phyloP scores from a whole-genome alignment of 192 early-diverging fungal species.

The Linnemannia exigua region DNA sequence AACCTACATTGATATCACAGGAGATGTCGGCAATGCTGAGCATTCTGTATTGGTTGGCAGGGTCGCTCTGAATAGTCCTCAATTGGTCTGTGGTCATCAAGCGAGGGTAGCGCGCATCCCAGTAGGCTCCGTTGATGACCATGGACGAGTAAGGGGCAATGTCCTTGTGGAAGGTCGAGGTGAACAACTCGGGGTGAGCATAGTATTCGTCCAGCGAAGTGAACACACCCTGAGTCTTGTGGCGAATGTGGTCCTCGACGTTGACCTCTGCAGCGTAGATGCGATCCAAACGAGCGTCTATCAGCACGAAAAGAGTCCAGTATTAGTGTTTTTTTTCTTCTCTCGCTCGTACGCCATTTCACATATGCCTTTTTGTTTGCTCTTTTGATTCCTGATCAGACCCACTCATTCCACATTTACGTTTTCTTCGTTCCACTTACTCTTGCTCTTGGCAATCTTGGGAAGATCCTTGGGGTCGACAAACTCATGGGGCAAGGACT shows the following conservation, averaged over 20 bases:
- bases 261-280: slow-evolving; percentile 87
- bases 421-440: slow-evolving; percentile 55
- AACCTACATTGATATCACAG: slow-evolving; percentile 88
- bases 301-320: background rate
- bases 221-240: slow-evolving; percentile 76
- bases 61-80: slow-evolving; percentile 73
- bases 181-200: slow-evolving; percentile 70
- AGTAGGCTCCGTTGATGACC: slow-evolving; percentile 95
- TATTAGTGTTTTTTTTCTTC: background rate
- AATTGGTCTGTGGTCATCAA: slow-evolving; percentile 90
- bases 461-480: slow-evolving; percentile 79
- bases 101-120: slow-evolving; percentile 89
- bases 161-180: slow-evolving; percentile 57
- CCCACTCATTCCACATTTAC: background rate
- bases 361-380: background rate
- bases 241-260: slow-evolving; percentile 86
- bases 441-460: slow-evolving; percentile 68
- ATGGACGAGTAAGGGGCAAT: slow-evolving; percentile 94
- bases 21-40: slow-evolving; percentile 92
- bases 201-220: slow-evolving; percentile 77
- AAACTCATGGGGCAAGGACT: slow-evolving; percentile 92
- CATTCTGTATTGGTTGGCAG: slow-evolving; percentile 78
- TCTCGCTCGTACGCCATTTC: no score
- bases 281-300: slow-evolving; percentile 76
- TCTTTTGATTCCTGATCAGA: background rate